Conservation (phyloP, 2,329 filamentous ascomycete species). For the Colletotrichum musicola region DNA sequence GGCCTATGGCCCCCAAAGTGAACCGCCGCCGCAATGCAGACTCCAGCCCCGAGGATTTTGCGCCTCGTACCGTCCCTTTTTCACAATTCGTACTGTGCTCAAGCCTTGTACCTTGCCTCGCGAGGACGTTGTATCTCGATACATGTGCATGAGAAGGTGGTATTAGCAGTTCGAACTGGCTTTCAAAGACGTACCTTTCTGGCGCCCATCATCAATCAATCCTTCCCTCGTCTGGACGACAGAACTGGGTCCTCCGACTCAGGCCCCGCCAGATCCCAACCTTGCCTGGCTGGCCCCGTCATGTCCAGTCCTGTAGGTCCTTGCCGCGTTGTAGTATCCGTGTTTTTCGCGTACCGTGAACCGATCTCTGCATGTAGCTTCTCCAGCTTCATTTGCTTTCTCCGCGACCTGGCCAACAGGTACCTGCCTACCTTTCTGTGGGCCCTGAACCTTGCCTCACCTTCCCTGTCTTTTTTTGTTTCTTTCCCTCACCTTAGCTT, state of each 20-base stretch:
- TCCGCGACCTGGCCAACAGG: constrained; percentile 37
- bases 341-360: constrained; percentile 31
- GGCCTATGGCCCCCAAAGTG: background rate
- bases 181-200: constrained; percentile 19
- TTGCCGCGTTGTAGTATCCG: constrained; percentile 23
- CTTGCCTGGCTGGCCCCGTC: constrained; percentile 18
- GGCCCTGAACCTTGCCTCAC: constrained; percentile 31
- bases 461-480: constrained; percentile 30
- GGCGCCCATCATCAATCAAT: constrained; percentile 29
- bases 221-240: constrained; percentile 21
- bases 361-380: constrained; percentile 34
- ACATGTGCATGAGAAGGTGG: background rate
- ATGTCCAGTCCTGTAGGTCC: constrained; percentile 6
- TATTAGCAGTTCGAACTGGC: constrained; percentile 19
- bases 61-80: background rate
- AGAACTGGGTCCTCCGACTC: constrained; percentile 18
- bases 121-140: constrained; percentile 25
- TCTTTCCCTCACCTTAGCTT: constrained; percentile 15
- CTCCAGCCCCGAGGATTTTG: background rate
- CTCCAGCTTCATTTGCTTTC: constrained; percentile 38
- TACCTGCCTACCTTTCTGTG: constrained; percentile 24
- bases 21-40: constrained; percentile 16
- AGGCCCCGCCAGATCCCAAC: constrained; percentile 20
- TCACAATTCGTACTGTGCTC: constrained; percentile 19
- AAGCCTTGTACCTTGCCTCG: constrained; percentile 15